These are phyloP conservation scores for Ambrosia hybrid DNA, from an alignment of 140 eudicot species.

Conservation along the genomic window DNA sequence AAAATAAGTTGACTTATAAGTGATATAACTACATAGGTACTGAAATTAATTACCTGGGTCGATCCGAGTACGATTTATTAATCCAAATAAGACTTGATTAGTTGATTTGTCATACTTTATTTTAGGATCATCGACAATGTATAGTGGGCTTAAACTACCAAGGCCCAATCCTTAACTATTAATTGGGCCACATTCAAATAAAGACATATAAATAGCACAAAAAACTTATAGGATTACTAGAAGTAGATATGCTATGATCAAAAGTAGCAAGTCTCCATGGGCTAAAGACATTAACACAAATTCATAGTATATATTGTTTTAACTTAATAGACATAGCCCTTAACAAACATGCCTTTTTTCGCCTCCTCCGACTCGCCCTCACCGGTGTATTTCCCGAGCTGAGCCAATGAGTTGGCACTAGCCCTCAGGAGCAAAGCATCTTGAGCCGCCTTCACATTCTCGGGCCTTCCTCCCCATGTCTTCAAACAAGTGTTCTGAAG, in stretches of 20 bases:
- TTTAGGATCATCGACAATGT: neutral
- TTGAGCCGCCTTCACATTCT: constrained; percentile 85
- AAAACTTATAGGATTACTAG: constrained; percentile 37
- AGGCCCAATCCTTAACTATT: neutral
- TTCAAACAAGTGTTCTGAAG: constrained; percentile 89
- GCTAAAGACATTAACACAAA: constrained; percentile 35
- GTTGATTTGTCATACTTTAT: neutral
- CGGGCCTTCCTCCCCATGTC: constrained; percentile 87
- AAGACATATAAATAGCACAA: constrained; percentile 17
- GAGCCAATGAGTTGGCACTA: constrained; percentile 87
- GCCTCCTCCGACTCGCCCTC: constrained; percentile 87
- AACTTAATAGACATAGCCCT: constrained; percentile 70
- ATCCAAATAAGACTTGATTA: neutral
- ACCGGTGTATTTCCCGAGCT: constrained; percentile 81
- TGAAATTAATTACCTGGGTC: too few species aligned
- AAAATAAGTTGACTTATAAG: too few species aligned
- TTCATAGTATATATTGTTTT: constrained; percentile 14
- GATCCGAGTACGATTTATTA: neutral
- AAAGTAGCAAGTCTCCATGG: constrained; percentile 38
- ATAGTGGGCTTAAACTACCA: constrained; percentile 9
- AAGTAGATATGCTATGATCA: constrained; percentile 39
- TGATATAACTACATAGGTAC: too few species aligned
- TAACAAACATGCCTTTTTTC: constrained; percentile 66
- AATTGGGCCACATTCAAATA: neutral
- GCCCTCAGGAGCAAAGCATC: constrained; percentile 68